A percentile compares a stretch with the other conserved stretches of the same genome.
These are phyloP conservation scores for Rhododendron molle DNA, from an alignment of 148 eudicot species.

Conservation along the genomic window DNA sequence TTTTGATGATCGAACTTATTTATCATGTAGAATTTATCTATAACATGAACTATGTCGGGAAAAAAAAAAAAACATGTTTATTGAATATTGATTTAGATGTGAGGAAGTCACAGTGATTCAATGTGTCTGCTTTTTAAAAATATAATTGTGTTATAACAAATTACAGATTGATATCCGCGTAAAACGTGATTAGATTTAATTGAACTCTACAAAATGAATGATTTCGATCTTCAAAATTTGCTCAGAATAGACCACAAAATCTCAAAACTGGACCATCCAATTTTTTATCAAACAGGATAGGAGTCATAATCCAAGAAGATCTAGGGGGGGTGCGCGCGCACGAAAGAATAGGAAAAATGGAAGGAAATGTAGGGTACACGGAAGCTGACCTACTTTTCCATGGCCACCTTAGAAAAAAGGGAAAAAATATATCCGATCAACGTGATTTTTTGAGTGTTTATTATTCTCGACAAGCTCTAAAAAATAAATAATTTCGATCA, in stretches of 20 bases:
- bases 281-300: background rate
- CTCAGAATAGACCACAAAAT: background rate
- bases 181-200: background rate
- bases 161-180: background rate
- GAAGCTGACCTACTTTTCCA: constrained; percentile 2
- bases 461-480: too few relatives aligned
- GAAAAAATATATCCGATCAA: too few relatives aligned
- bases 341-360: background rate
- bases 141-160: background rate
- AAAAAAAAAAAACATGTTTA: background rate
- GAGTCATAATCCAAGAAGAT: background rate
- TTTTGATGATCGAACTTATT: background rate
- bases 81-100: too few relatives aligned
- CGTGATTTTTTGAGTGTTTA: too few relatives aligned
- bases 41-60: background rate
- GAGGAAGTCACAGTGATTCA: background rate
- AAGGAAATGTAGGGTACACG: background rate
- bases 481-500: too few relatives aligned
- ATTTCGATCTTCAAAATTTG: background rate
- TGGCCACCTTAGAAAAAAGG: background rate
- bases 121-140: background rate
- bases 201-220: background rate
- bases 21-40: too few relatives aligned
- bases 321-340: background rate
- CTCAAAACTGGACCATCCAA: background rate